These are phyloP conservation scores for Plenodomus biglobosus DNA, from an alignment of 2,329 filamentous ascomycete genomes.

Conservation along the genomic window DNA sequence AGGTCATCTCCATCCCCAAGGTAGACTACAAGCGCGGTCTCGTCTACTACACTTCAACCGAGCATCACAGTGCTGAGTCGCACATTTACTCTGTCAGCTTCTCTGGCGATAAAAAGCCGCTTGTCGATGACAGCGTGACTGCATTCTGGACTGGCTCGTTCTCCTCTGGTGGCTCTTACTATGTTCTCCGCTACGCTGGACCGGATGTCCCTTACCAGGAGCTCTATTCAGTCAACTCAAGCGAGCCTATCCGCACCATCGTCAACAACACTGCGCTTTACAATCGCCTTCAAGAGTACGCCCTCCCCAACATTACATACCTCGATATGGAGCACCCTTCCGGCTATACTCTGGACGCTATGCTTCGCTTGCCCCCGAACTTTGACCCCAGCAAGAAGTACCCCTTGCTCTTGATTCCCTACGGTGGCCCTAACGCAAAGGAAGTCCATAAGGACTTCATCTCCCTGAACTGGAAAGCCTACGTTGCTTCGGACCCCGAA, in stretches of 20 bases:
- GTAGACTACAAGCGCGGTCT: constrained; percentile 59
- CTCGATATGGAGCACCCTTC: constrained; percentile 63
- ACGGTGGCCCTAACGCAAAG: constrained; percentile 68
- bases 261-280: constrained; percentile 62
- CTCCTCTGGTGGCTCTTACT: constrained; percentile 63
- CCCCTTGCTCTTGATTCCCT: constrained; percentile 67
- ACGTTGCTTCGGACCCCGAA: constrained; percentile 67
- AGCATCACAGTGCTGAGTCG: constrained; percentile 66
- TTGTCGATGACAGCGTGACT: constrained; percentile 62
- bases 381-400: constrained; percentile 66
- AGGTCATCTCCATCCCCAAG: constrained; percentile 62
- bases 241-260: constrained; percentile 59
- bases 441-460: constrained; percentile 61
- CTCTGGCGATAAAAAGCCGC: constrained; percentile 56
- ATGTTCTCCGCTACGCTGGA: constrained; percentile 65
- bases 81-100: constrained; percentile 69
- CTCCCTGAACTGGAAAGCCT: constrained; percentile 60
- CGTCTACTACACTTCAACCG: constrained; percentile 66
- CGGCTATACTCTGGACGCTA: constrained; percentile 64
- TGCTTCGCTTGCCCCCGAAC: constrained; percentile 65
- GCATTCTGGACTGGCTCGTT: constrained; percentile 67
- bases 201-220: constrained; percentile 71
- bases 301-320: constrained; percentile 65
- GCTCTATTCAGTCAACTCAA: constrained; percentile 61
- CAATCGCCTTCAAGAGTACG: constrained; percentile 60